Evolutionary conservation across 768 basidiomycete genomes (phyloP), one percentile per base, ranked within the genome.

Genomic region (Termitomyces heimii): DNA sequence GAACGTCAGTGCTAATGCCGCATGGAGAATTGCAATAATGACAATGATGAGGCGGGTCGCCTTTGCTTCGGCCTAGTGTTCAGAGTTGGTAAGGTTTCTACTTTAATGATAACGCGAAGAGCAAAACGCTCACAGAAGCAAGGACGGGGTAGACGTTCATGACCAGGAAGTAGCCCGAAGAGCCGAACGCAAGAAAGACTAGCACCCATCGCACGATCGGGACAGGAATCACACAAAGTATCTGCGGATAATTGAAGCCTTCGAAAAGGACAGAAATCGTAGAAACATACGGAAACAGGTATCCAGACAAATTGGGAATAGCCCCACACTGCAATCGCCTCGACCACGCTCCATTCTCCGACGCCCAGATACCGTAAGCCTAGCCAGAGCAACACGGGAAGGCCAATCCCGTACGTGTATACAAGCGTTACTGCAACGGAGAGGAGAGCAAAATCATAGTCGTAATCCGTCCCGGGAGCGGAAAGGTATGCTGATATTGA

Each of bases 81-180:
- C n/a, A 37, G 18, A 44, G 8, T 22, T 16, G 26, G 16, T 50
- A 32, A 43, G 37, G 31, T 58, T 24, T 48, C 28, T 1, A 56
- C 46, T 3, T 16, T 10, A 35, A n/a, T 14, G 54, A 48, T 54
- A 20, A 8, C 57, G 9, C 24, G 43, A 32, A 18, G 48, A 20
- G 53, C 8, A 22, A 43, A 48, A 77, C 89, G 63, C 63, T 29
- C 37, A 95, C 94, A 9, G 84, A 80, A 35, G 89, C 84, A 29
- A 98, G 84, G 53, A 97, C 82, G 4, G 96, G 96, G 63, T 97
- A 98, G 46, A 97, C 82, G 65, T 94, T 93, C 24, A 78, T 77
- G 14, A 80, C 77, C 29, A 99, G 78, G 78, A 94, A 98, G 75
- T 83, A 93, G 2, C 94, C 93, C 7, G 96, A 98, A 20, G 93